phyloP scores from a whole-genome alignment of 2,329 filamentous ascomycete species.

The Drechslerella coelobrocha region DNA sequence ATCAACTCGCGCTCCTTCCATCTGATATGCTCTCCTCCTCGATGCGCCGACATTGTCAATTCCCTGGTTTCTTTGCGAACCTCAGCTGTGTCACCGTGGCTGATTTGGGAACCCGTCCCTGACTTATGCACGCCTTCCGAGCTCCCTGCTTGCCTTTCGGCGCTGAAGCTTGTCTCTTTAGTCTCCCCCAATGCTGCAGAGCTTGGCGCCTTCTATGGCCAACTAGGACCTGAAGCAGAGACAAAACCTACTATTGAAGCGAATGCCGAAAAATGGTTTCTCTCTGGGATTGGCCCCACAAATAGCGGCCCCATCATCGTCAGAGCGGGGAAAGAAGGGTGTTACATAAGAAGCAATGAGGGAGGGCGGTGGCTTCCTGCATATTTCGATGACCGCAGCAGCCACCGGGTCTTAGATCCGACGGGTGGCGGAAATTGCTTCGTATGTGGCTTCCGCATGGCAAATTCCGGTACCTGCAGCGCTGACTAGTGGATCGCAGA shows the following conservation, averaged over 20 bases:
- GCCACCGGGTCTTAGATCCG: constrained; percentile 76
- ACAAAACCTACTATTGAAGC: constrained; percentile 58
- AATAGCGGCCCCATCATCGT: constrained; percentile 67
- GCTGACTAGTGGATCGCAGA: constrained; percentile 56
- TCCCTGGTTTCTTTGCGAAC: constrained; percentile 41
- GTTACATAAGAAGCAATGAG: constrained; percentile 59
- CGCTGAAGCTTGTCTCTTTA: constrained; percentile 65
- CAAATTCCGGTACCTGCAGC: too few relatives aligned
- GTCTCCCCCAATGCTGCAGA: constrained; percentile 86
- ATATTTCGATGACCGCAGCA: constrained; percentile 65
- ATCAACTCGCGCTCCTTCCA: constrained; percentile 69
- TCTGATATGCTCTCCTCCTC: constrained; percentile 53
- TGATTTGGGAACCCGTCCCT: constrained; percentile 95
- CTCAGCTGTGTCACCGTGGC: constrained; percentile 61
- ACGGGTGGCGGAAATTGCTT: constrained; percentile 95
- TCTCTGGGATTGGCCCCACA: constrained; percentile 55
- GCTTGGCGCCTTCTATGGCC: constrained; percentile 81
- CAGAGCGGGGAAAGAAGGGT: constrained; percentile 74
- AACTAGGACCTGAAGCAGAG: constrained; percentile 58
- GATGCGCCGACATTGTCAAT: constrained; percentile 46
- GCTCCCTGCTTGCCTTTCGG: constrained; percentile 60
- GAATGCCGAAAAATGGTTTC: constrained; percentile 58
- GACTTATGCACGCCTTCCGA: constrained; percentile 79
- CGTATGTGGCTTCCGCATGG: constrained; percentile 64
- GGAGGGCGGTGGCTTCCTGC: constrained; percentile 79